phyloP scores from a whole-genome alignment of 257 asterid species.

The Solanum dulcamara region DNA sequence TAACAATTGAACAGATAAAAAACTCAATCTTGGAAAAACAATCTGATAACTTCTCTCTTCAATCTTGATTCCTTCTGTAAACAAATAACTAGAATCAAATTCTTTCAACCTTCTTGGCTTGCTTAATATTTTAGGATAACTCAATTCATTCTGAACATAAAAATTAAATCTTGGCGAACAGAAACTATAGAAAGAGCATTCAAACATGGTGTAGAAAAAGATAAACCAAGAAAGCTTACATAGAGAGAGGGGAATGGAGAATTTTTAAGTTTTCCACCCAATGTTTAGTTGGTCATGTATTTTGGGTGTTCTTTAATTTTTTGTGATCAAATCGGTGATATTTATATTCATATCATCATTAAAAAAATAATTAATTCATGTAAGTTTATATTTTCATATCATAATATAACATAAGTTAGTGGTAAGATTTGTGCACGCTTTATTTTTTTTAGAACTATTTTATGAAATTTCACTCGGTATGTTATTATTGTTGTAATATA shows the following conservation, averaged over 20 bases:
- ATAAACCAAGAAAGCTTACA: background rate
- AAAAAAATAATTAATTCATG: too few relatives aligned
- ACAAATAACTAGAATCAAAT: background rate
- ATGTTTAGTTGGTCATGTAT: background rate
- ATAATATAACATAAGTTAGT: too few relatives aligned
- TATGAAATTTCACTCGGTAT: too few relatives aligned
- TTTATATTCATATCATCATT: too few relatives aligned
- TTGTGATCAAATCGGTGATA: too few relatives aligned
- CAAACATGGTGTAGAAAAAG: background rate
- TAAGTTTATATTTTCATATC: too few relatives aligned
- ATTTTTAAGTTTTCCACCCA: background rate
- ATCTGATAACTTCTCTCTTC: background rate
- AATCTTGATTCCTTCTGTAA: background rate
- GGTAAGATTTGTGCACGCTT: too few relatives aligned
- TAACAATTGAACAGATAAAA: background rate
- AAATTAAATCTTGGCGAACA: background rate
- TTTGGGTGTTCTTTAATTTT: too few relatives aligned
- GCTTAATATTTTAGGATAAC: background rate
- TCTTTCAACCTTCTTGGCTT: background rate
- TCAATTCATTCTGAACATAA: background rate
- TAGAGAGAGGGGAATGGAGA: background rate
- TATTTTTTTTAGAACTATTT: too few relatives aligned
- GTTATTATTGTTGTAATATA: too few relatives aligned
- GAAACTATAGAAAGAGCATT: background rate
- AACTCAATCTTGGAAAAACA: background rate